phyloP scores from a whole-genome alignment of 495 filamentous ascomycete genomes.

The Durotheca rogersii region DNA sequence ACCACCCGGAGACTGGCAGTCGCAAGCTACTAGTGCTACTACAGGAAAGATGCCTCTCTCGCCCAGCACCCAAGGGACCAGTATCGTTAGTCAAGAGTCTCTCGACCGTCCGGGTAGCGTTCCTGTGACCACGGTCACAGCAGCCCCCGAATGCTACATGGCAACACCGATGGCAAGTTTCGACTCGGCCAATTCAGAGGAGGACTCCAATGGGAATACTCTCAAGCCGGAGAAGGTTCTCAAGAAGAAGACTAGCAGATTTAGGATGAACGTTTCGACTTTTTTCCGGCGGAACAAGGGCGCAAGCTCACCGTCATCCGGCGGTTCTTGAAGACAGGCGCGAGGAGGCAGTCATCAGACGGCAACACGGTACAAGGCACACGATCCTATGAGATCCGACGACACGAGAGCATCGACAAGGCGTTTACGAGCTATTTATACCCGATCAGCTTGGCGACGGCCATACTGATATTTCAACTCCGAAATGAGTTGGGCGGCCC shows the following conservation, averaged over 20 bases:
- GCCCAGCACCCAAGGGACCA: constrained; percentile 59
- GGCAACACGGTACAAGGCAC: constrained; percentile 5
- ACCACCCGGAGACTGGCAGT: constrained; percentile 52
- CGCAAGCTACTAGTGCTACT: constrained; percentile 56
- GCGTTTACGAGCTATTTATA: constrained; percentile 8
- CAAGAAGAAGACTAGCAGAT: constrained; percentile 51
- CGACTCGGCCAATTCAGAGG: constrained; percentile 30
- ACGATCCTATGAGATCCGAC: constrained; percentile 2
- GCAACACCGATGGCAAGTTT: constrained; percentile 20
- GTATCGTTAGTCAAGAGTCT: constrained; percentile 55
- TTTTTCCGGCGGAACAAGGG: constrained; percentile 48
- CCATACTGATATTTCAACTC: constrained; percentile 2
- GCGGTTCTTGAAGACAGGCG: constrained; percentile 22
- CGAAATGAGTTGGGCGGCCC: constrained; percentile 5
- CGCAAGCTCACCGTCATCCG: constrained; percentile 41
- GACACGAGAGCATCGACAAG: constrained; percentile 9
- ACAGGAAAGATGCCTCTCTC: constrained; percentile 59
- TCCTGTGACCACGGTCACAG: constrained; percentile 41
- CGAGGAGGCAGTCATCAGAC: neutral
- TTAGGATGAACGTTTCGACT: constrained; percentile 47
- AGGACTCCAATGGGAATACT: constrained; percentile 33
- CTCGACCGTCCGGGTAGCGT: constrained; percentile 44
- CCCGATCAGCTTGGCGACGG: neutral
- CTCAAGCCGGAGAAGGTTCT: constrained; percentile 37
- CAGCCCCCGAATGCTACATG: constrained; percentile 37